Percentiles rank a stretch among this genome's conserved stretches.
Evolutionary conservation across 352 stramenopile species (phyloP).

Genomic region (Aphanomyces euteiches): DNA sequence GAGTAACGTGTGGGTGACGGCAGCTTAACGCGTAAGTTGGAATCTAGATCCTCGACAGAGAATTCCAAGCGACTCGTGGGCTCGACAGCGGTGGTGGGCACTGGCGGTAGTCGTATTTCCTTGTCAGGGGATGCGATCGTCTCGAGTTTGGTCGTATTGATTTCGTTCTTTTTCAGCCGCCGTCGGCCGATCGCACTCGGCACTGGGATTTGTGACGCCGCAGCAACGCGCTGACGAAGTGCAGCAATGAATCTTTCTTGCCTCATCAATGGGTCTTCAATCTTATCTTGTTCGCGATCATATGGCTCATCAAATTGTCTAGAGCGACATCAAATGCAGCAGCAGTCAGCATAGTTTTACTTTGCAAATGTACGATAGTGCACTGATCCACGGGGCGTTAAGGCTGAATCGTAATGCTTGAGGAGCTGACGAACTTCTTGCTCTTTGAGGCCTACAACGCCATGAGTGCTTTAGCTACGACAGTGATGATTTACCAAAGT

Average conservation of each 20-base stretch:
- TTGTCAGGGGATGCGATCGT: not conserved
- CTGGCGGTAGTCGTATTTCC: not conserved
- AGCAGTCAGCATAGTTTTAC: not conserved
- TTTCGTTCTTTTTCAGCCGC: slow-evolving; percentile 1
- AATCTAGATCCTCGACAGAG: slow-evolving; percentile 1
- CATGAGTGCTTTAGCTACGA: not conserved
- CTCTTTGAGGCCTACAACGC: slow-evolving; percentile 17
- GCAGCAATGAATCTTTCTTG: slow-evolving; percentile 3
- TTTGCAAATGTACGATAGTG: slow-evolving; percentile 23
- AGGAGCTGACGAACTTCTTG: slow-evolving; percentile 23
- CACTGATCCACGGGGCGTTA: not conserved
- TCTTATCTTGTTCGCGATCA: slow-evolving; percentile 4
- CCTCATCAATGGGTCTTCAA: slow-evolving; percentile 15
- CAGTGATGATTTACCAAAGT: slow-evolving; percentile 17
- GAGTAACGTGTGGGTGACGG: slow-evolving; percentile 25
- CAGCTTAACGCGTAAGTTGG: not conserved
- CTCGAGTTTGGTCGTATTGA: slow-evolving; percentile 5
- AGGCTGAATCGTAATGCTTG: not conserved
- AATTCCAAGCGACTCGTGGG: not conserved
- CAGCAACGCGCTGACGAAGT: slow-evolving; percentile 7
- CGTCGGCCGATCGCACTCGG: slow-evolving; percentile 3
- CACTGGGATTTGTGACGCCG: slow-evolving; percentile 17
- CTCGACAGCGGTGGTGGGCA: not conserved
- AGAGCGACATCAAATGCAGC: not conserved
- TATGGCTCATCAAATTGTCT: slow-evolving; percentile 25